Evolutionary conservation across 2,329 filamentous ascomycete species (phyloP).

Genomic region (Hirsutella rhossiliensis): DNA sequence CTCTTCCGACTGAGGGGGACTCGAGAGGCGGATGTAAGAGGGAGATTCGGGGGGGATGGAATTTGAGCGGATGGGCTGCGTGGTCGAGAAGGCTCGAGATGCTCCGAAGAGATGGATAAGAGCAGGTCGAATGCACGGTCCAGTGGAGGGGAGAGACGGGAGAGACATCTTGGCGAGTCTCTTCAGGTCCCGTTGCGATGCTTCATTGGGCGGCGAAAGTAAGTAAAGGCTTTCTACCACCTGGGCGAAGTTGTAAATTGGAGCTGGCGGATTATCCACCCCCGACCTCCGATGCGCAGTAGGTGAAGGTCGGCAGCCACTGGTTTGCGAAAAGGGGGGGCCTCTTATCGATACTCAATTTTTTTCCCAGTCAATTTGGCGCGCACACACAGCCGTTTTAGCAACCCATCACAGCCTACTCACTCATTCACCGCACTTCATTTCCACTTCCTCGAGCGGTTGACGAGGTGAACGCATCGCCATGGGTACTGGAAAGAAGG

Average conservation of each 20-base stretch:
- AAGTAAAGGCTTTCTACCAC: background rate
- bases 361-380: background rate
- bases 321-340: background rate
- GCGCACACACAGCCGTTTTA: background rate
- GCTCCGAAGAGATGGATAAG: constrained; percentile 13
- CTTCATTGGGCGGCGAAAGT: background rate
- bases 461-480: constrained; percentile 11
- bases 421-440: background rate
- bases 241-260: background rate
- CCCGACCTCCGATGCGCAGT: background rate
- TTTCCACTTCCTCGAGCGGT: background rate
- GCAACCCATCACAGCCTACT: background rate
- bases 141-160: constrained; percentile 12
- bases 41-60: constrained; percentile 77
- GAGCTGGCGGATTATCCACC: background rate
- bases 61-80: constrained; percentile 27
- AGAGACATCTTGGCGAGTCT: constrained; percentile 13
- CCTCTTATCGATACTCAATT: background rate
- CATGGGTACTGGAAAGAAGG: constrained; percentile 92
- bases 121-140: constrained; percentile 13
- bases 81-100: constrained; percentile 21
- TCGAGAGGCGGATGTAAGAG: constrained; percentile 71
- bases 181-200: background rate
- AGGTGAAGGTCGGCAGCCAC: no score
- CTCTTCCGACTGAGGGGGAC: constrained; percentile 57